These are phyloP conservation scores for Populus davidiana DNA, from an alignment of 345 rosid genomes.

Conservation along the genomic window DNA sequence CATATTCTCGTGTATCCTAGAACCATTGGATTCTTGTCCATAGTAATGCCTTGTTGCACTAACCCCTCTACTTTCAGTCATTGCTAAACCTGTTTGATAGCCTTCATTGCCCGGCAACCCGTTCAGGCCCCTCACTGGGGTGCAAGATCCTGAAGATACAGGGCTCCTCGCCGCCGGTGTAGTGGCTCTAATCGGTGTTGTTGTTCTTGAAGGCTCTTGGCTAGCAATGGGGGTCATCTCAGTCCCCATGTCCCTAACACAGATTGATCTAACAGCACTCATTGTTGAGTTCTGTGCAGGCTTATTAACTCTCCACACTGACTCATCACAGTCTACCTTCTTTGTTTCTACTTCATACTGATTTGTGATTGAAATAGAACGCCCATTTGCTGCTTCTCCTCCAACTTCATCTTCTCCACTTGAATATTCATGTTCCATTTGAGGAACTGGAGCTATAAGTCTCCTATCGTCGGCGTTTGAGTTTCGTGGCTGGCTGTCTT, in stretches of 20 bases:
- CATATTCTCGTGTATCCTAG: conserved; percentile 17
- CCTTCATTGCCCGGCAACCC: conserved; percentile 24
- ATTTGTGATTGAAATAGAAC: conserved; percentile 22
- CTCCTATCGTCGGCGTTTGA: conserved; percentile 89
- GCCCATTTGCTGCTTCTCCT: conserved; percentile 33
- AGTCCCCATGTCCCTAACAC: conserved; percentile 94
- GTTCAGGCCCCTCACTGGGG: conserved; percentile 58
- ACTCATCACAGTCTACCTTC: conserved; percentile 70
- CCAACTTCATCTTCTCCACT: conserved; percentile 51
- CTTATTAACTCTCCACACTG: conserved; percentile 59
- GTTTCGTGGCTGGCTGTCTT: conserved; percentile 58
- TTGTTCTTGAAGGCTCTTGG: conserved; percentile 89
- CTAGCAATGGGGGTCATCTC: conserved; percentile 95
- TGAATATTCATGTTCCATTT: conserved; percentile 53
- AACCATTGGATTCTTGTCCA: conserved; percentile 20
- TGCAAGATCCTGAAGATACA: conserved; percentile 66
- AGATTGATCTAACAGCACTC: conserved; percentile 56
- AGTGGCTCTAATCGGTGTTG: conserved; percentile 73
- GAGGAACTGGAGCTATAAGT: conserved; percentile 79
- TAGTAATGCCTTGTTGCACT: conserved; percentile 1
- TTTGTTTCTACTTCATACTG: conserved; percentile 54
- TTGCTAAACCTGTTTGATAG: conserved; percentile 17
- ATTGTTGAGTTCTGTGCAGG: conserved; percentile 37
- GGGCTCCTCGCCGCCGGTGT: conserved; percentile 80
- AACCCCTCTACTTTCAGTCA: conserved; percentile 21